Conservation (phyloP, 2,329 filamentous ascomycete species). For the Aspergillus phoenicis region DNA sequence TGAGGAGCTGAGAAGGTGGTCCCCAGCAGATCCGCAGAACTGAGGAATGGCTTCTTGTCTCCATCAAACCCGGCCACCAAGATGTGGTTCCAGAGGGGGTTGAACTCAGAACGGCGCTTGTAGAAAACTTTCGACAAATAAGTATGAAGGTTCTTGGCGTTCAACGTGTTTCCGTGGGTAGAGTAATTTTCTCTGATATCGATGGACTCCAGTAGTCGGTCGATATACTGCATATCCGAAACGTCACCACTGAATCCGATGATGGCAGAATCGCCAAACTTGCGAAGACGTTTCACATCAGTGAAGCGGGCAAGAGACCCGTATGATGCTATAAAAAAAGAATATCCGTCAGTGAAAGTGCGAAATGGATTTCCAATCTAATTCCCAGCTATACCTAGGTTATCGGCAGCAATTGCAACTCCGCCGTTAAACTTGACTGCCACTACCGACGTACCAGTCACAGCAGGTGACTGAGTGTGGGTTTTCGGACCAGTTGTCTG, state of each 20-base stretch:
- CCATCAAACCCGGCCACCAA: conserved; percentile 87
- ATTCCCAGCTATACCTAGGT: conserved; percentile 69
- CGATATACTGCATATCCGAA: conserved; percentile 98
- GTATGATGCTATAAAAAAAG: conserved; percentile 73
- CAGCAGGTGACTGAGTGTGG: conserved; percentile 88
- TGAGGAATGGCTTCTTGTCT: conserved; percentile 80
- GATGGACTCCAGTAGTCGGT: conserved; percentile 83
- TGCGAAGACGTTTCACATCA: conserved; percentile 90
- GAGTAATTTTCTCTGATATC: conserved; percentile 88
- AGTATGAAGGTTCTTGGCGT: conserved; percentile 92
- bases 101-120: conserved; percentile 89
- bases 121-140: conserved; percentile 97
- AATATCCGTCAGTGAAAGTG: not conserved
- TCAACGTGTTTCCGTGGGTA: conserved; percentile 60
- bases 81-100: conserved; percentile 96
- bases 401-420: conserved; percentile 95
- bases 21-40: conserved; percentile 85
- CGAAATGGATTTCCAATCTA: conserved; percentile 19
- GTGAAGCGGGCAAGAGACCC: conserved; percentile 96
- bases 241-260: conserved; percentile 96
- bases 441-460: conserved; percentile 94
- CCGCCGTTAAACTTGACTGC: conserved; percentile 95
- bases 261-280: conserved; percentile 80
- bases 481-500: conserved; percentile 70
- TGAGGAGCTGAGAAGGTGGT: conserved; percentile 88